Evolutionary conservation across 2,329 filamentous ascomycete genomes (phyloP).

Genomic region (Fusarium sp.): DNA sequence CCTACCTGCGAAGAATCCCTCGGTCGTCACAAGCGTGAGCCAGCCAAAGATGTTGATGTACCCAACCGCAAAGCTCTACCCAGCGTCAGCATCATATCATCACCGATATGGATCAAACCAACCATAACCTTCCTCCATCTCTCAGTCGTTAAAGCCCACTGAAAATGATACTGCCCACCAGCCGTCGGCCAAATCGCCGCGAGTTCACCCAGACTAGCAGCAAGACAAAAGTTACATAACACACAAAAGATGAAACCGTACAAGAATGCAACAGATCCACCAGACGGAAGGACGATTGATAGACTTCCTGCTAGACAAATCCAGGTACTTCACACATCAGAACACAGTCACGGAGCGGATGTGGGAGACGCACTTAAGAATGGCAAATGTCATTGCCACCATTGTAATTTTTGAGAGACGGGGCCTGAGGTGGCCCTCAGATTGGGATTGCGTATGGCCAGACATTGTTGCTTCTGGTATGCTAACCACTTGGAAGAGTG

Average conservation of each 20-base stretch:
- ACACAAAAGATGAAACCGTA: slow-evolving; percentile 61
- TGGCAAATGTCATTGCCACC: slow-evolving; percentile 58
- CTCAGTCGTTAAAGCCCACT: slow-evolving; percentile 54
- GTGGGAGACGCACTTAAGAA: slow-evolving; percentile 50
- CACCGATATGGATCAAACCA: background rate
- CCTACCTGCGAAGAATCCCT: slow-evolving; percentile 55
- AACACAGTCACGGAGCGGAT: fast-evolving
- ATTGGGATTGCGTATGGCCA: background rate
- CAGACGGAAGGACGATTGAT: slow-evolving; percentile 55
- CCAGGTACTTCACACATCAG: slow-evolving; percentile 41
- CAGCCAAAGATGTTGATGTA: slow-evolving; percentile 59
- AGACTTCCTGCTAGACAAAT: slow-evolving; percentile 56
- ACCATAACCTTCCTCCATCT: slow-evolving; percentile 54
- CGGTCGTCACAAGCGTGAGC: slow-evolving; percentile 57
- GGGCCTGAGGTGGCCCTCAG: slow-evolving; percentile 50
- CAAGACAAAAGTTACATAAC: slow-evolving; percentile 56
- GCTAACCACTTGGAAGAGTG: background rate
- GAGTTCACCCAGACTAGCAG: slow-evolving; percentile 56
- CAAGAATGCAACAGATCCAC: slow-evolving; percentile 55
- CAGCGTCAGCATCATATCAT: background rate
- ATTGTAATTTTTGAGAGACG: slow-evolving; percentile 55
- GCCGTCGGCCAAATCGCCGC: slow-evolving; percentile 59
- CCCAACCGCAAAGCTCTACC: slow-evolving; percentile 56
- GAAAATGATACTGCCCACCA: slow-evolving; percentile 60
- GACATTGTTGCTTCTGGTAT: slow-evolving; percentile 7